Evolutionary conservation across 768 basidiomycete species (phyloP), one percentile per base, ranked within the genome.

Genomic region (Tylopilus felleus): DNA sequence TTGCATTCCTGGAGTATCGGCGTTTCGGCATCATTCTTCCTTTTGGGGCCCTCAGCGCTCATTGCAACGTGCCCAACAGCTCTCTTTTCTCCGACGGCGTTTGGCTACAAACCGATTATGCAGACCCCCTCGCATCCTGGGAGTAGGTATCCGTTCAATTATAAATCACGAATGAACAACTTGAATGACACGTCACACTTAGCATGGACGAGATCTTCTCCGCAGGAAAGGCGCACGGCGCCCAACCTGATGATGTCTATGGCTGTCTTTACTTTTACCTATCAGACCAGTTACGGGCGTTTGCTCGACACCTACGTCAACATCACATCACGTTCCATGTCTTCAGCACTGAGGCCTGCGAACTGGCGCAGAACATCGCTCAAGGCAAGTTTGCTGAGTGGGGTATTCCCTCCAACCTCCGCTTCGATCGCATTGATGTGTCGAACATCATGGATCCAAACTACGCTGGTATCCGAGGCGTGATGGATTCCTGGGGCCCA

Each of bases 261-360:
- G 80, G 80, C 5, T 80, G 78, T 47, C 73, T 80, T 29, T 79
- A 78, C 60, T 79, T 80, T 51, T 73, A 72, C 55, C 51, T 80
- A 25, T 67, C 71, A 5, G 68, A 75, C 13, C 67, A 79, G 55
- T 66, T 81, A 13, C 62, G 62, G 17, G 59, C 60, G 0, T 78
- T 81, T 60, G 58, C 70, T 0, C 39, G 59, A 19, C 72, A 74
- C 4, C 57, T 79, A 29, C 67, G 66, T 16, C 65, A 60, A 21
- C 68, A 72, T 41, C 57, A 59, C 16, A 64, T 78, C 33, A 57
- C 67, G 0, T 70, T 81, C 45, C 64, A 58, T 22, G 51, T 78
- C 10, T 63, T 65, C 23, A 45, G 52, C 55, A 71, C 65, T 38
- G 77, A 82, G 51, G 71, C 80, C 6, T 65, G 68, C 29, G 52